These are phyloP conservation scores for Platanthera zijinensis DNA, from an alignment of 106 monocot genomes.

Conservation along the genomic window DNA sequence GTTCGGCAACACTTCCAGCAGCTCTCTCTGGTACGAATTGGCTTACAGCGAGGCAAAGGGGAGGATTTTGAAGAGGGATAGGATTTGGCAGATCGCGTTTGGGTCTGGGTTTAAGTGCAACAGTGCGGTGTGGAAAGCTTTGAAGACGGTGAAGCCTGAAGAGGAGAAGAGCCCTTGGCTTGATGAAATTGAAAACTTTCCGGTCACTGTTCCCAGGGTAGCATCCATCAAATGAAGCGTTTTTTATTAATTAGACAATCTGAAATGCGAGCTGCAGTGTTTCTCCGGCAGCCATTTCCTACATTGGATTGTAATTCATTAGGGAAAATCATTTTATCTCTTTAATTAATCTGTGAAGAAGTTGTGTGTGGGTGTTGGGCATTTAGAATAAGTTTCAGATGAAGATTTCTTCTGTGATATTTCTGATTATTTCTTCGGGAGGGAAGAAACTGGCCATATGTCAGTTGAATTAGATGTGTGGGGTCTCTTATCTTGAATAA, in stretches of 20 bases:
- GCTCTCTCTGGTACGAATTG: slow-evolving; percentile 19
- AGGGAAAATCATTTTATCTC: not conserved
- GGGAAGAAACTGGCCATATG: not conserved
- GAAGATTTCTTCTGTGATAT: not conserved
- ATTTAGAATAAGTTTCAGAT: not conserved
- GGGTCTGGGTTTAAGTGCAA: slow-evolving; percentile 23
- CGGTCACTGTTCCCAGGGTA: slow-evolving; percentile 13
- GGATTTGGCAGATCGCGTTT: slow-evolving; percentile 22
- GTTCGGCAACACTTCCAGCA: slow-evolving; percentile 20
- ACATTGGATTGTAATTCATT: not conserved
- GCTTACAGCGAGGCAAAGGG: slow-evolving; percentile 18
- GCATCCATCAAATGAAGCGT: not conserved
- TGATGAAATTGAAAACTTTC: slow-evolving; percentile 16
- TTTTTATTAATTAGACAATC: not conserved
- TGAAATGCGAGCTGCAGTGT: not conserved
- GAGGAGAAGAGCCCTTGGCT: slow-evolving; percentile 24
- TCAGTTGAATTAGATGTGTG: too few species aligned
- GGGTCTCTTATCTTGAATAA: too few species aligned
- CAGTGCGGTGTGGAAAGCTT: slow-evolving; percentile 20
- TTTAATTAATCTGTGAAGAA: not conserved
- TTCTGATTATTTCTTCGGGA: not conserved
- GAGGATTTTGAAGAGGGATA: slow-evolving; percentile 12
- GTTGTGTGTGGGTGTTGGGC: not conserved
- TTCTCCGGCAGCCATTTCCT: not conserved
- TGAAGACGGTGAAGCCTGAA: slow-evolving; percentile 8